A percentile compares a stretch with the other conserved stretches of the same genome.
These are phyloP conservation scores for Halophytophthora batemanensis DNA, from an alignment of 352 stramenopile genomes.

Conservation along the genomic window DNA sequence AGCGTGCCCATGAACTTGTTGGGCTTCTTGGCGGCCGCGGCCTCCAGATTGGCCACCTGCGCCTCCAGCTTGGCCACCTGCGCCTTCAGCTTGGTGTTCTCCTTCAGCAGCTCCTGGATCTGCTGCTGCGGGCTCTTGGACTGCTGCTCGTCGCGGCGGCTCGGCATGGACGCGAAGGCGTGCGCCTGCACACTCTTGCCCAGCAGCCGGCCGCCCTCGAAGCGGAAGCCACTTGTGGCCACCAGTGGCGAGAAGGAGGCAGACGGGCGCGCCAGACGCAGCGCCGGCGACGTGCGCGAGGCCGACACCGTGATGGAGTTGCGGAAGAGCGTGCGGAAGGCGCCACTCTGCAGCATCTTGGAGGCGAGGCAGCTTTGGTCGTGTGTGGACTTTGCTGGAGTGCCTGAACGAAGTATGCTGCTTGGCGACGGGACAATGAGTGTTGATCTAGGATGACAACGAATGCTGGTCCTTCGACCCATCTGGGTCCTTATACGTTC, in stretches of 20 bases:
- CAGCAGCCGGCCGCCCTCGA: conserved; percentile 16
- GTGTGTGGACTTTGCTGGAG: no score
- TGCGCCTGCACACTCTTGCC: conserved; percentile 33
- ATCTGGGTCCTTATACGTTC: no score
- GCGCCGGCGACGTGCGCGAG: conserved; percentile 13
- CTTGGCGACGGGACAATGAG: no score
- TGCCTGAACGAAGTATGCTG: no score
- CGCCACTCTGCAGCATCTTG: conserved; percentile 28
- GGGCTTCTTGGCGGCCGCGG: conserved; percentile 52
- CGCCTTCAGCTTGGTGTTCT: conserved; percentile 76
- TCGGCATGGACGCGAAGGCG: conserved; percentile 49
- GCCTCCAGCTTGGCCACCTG: conserved; percentile 66
- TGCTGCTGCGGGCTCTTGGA: conserved; percentile 43
- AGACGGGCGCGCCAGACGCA: conserved; percentile 16
- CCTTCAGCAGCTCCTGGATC: conserved; percentile 67
- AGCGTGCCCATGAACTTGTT: conserved; percentile 75
- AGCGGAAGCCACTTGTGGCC: conserved; percentile 14
- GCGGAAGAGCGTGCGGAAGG: conserved; percentile 27
- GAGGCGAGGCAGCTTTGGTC: no score
- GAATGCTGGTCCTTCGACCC: no score
- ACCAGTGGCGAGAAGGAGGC: conserved; percentile 14
- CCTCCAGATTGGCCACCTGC: conserved; percentile 55
- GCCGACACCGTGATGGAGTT: conserved; percentile 13
- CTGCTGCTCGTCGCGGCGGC: conserved; percentile 30
- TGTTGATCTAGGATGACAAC: no score